phyloP scores from a whole-genome alignment of 2,329 filamentous ascomycete genomes.

The Aaosphaeria pasadenensis region DNA sequence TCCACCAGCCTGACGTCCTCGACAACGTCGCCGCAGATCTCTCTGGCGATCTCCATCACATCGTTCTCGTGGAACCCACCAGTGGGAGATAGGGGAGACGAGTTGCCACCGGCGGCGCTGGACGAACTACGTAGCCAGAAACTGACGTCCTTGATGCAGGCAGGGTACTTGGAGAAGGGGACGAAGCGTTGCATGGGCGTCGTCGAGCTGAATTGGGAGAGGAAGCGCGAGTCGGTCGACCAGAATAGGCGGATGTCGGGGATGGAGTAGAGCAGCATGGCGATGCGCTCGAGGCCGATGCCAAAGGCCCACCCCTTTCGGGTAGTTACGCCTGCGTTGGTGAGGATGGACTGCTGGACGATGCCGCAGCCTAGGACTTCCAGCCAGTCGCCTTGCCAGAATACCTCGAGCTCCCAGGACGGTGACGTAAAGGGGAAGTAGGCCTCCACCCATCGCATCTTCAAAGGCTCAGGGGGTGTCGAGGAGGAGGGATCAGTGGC shows the following conservation, averaged over 20 bases:
- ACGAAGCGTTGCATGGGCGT: conserved; percentile 62
- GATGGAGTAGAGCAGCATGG: conserved; percentile 95
- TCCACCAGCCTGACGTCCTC: conserved; percentile 86
- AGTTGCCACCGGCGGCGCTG: conserved; percentile 40
- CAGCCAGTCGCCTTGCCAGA: conserved; percentile 92
- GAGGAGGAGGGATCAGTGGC: conserved; percentile 52
- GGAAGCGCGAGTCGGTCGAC: conserved; percentile 80
- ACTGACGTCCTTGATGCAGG: conserved; percentile 86
- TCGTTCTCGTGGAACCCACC: conserved; percentile 84
- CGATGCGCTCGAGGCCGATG: conserved; percentile 87
- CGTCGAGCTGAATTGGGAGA: conserved; percentile 68
- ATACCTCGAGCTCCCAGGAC: conserved; percentile 94
- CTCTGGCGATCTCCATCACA: conserved; percentile 90
- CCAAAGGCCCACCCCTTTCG: conserved; percentile 95
- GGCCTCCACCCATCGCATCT: conserved; percentile 90
- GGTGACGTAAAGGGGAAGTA: conserved; percentile 98
- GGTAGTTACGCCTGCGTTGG: conserved; percentile 70
- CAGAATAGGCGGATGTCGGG: conserved; percentile 97
- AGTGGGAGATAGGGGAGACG: conserved; percentile 6
- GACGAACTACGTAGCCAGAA: conserved; percentile 69
- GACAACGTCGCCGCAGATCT: conserved; percentile 75
- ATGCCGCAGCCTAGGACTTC: conserved; percentile 94
- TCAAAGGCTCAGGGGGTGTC: conserved; percentile 61
- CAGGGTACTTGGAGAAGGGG: conserved; percentile 88
- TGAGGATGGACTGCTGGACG: conserved; percentile 76